phyloP scores from a whole-genome alignment of 768 basidiomycete species.

The Dentipellis sp. region DNA sequence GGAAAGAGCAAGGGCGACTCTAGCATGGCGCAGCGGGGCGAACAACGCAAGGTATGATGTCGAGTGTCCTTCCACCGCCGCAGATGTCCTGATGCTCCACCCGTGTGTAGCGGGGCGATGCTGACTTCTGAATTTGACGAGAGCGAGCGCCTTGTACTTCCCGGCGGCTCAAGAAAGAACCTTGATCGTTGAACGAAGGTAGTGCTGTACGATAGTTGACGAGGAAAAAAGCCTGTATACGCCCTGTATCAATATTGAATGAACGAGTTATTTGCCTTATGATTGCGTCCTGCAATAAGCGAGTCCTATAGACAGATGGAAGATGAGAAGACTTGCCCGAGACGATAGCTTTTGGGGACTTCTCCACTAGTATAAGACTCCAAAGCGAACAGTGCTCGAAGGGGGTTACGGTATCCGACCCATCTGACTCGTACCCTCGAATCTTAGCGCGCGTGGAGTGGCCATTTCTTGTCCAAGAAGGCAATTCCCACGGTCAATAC shows the following conservation, averaged over 20 bases:
- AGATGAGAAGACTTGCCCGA: no score
- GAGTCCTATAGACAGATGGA: no score
- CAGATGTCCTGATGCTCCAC: not conserved
- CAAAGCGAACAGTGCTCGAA: no score
- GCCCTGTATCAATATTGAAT: not conserved
- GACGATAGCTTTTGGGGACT: no score
- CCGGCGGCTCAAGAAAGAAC: not conserved
- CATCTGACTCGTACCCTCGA: no score
- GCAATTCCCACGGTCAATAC: no score
- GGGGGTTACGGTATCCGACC: no score
- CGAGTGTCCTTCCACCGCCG: not conserved
- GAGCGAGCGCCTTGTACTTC: no score
- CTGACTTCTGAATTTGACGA: not conserved
- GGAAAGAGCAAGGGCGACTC: slow-evolving; percentile 9
- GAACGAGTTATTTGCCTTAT: not conserved
- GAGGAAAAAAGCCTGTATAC: not conserved
- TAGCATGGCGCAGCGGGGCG: slow-evolving; percentile 5
- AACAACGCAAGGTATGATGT: slow-evolving; percentile 9
- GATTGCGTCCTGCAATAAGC: not conserved
- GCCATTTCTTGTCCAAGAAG: no score
- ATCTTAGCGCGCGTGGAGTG: no score
- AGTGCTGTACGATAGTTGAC: not conserved
- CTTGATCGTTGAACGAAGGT: not conserved
- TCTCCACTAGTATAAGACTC: no score
- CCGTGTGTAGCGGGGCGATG: not conserved